These are phyloP conservation scores for Quercus dentata DNA, from an alignment of 306 rosid species.

Conservation along the genomic window DNA sequence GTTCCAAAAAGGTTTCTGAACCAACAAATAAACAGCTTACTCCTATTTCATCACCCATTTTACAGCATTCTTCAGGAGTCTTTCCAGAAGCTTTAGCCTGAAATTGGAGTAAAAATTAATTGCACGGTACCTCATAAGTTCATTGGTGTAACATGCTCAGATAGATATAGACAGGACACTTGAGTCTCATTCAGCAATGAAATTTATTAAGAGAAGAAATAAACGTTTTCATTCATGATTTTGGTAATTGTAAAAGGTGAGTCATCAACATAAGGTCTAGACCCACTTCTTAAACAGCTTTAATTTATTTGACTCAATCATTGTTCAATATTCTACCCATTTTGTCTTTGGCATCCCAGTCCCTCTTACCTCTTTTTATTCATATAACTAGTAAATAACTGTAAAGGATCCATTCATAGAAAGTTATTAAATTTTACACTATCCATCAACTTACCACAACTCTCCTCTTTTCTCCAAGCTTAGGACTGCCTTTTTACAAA, in stretches of 20 bases:
- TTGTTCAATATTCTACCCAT: background rate
- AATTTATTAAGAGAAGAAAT: background rate
- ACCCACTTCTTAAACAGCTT: conserved; percentile 8
- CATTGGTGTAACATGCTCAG: background rate
- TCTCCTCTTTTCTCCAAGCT: too few species aligned
- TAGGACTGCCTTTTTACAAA: too few species aligned
- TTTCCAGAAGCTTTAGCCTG: conserved; percentile 95
- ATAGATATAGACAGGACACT: background rate
- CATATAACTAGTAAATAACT: too few species aligned
- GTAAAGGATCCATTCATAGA: too few species aligned
- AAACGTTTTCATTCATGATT: background rate
- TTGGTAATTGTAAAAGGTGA: background rate
- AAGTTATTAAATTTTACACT: too few species aligned
- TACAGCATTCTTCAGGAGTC: conserved; percentile 50
- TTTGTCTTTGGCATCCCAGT: too few species aligned
- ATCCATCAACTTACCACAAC: too few species aligned
- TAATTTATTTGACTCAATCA: background rate
- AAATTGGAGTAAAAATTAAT: conserved; percentile 23
- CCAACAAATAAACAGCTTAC: conserved; percentile 53
- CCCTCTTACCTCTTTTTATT: too few species aligned
- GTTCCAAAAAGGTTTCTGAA: conserved; percentile 3
- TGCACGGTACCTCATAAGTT: background rate
- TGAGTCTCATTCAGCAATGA: conserved; percentile 12
- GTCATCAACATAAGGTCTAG: background rate
- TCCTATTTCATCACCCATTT: conserved; percentile 75